Conservation (phyloP, 2,329 filamentous ascomycete genomes). For the Pseudocercospora eumusae region DNA sequence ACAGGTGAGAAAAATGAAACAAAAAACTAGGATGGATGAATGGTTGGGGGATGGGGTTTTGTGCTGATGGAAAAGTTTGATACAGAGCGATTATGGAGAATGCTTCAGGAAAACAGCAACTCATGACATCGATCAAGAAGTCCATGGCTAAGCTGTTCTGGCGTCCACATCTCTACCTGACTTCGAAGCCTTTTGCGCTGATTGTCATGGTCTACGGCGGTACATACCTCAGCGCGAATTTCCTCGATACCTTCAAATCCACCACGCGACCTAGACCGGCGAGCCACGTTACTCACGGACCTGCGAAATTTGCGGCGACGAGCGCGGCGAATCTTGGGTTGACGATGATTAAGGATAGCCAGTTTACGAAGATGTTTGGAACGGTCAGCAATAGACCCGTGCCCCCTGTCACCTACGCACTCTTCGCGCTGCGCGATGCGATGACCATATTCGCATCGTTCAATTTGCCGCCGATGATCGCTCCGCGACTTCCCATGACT, state of each 20-base stretch:
- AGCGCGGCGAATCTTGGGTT: slow-evolving; percentile 80
- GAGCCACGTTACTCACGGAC: slow-evolving; percentile 68
- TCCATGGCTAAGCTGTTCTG: slow-evolving; percentile 60
- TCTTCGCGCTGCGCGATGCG: slow-evolving; percentile 82
- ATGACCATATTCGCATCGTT: slow-evolving; percentile 90
- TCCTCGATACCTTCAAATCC: slow-evolving; percentile 75
- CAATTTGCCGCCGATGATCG: slow-evolving; percentile 80
- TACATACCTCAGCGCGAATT: slow-evolving; percentile 87
- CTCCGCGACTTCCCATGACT: slow-evolving; percentile 60
- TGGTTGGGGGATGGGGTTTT: neutral
- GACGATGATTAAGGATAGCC: slow-evolving; percentile 86
- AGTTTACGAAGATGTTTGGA: slow-evolving; percentile 81
- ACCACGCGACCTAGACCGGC: slow-evolving; percentile 61
- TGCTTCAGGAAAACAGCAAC: slow-evolving; percentile 66
- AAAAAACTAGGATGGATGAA: neutral
- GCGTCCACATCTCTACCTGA: slow-evolving; percentile 62
- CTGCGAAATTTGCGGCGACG: slow-evolving; percentile 78
- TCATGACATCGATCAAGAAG: slow-evolving; percentile 60
- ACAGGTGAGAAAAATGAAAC: slow-evolving; percentile 60
- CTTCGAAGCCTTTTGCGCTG: slow-evolving; percentile 67
- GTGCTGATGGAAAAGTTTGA: neutral
- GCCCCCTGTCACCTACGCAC: slow-evolving; percentile 68
- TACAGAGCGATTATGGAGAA: slow-evolving; percentile 76
- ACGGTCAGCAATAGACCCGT: slow-evolving; percentile 58
- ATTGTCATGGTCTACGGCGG: slow-evolving; percentile 75